phyloP scores from a whole-genome alignment of 768 basidiomycete genomes.

The Cantharellus cinnabarinus region DNA sequence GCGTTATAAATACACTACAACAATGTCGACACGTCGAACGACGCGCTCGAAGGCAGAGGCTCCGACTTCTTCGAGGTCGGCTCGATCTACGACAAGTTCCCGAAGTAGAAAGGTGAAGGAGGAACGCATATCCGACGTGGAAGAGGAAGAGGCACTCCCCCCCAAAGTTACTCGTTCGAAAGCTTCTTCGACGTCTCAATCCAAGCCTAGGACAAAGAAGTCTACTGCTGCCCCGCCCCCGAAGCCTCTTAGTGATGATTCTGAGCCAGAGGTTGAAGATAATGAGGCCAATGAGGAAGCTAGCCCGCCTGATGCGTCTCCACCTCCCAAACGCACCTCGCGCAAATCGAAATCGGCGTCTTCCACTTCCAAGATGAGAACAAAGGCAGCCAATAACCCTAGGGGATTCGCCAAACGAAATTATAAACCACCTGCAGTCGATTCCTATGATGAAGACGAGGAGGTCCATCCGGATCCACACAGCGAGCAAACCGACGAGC shows the following conservation, averaged over 20 bases:
- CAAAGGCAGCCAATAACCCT: background rate
- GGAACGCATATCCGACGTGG: background rate
- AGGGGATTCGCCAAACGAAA: background rate
- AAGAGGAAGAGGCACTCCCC: background rate
- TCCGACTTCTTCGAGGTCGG: constrained; percentile 1
- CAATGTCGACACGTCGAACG: constrained; percentile 1
- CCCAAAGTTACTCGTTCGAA: background rate
- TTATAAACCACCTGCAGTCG: background rate
- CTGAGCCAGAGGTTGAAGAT: background rate
- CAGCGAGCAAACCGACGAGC: background rate
- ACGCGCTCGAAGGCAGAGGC: constrained; percentile 3
- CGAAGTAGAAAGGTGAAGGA: background rate
- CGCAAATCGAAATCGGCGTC: background rate
- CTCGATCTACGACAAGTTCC: background rate
- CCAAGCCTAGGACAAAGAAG: background rate
- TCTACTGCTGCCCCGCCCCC: background rate
- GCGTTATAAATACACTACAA: background rate
- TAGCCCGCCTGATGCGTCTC: background rate
- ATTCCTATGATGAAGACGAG: constrained; percentile 7
- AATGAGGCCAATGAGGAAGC: constrained; percentile 2
- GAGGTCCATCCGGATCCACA: constrained; percentile 2
- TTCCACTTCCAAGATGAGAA: background rate
- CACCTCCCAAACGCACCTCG: background rate
- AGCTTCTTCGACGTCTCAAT: background rate
- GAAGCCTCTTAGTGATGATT: background rate